These are phyloP conservation scores for Ceratobasidium papillatum DNA, from an alignment of 1,284 basidiomycete species.

Conservation along the genomic window DNA sequence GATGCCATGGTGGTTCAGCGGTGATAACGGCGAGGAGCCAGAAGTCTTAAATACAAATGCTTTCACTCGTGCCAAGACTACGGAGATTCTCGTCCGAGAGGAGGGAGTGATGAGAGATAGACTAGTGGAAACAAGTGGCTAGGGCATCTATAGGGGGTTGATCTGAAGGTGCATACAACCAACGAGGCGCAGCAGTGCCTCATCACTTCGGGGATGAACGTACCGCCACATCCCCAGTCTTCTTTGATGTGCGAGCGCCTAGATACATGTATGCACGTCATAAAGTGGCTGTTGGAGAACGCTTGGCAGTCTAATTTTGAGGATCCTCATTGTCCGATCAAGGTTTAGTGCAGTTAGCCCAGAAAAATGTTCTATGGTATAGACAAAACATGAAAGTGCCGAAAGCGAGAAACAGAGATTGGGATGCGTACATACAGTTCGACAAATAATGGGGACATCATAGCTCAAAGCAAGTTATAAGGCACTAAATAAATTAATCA, in stretches of 20 bases:
- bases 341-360: neutral
- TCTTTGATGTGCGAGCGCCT: neutral
- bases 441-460: neutral
- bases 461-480: neutral
- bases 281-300: too few species aligned
- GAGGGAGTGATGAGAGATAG: neutral
- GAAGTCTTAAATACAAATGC: neutral
- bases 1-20: slow-evolving; percentile 7
- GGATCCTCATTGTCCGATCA: slow-evolving; percentile 3
- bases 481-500: slow-evolving; percentile 23
- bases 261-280: neutral
- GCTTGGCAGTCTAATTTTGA: too few species aligned
- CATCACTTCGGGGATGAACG: neutral
- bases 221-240: neutral
- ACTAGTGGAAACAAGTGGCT: neutral
- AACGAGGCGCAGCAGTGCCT: slow-evolving; percentile 11
- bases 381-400: slow-evolving; percentile 10
- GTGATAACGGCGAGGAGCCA: neutral
- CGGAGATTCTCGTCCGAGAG: neutral
- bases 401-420: neutral
- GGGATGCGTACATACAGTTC: neutral
- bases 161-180: neutral
- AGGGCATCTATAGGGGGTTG: neutral
- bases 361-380: slow-evolving; percentile 1
- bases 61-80: neutral